Conservation (phyloP, 2,329 filamentous ascomycete genomes). For the Colletotrichum coccodes region DNA sequence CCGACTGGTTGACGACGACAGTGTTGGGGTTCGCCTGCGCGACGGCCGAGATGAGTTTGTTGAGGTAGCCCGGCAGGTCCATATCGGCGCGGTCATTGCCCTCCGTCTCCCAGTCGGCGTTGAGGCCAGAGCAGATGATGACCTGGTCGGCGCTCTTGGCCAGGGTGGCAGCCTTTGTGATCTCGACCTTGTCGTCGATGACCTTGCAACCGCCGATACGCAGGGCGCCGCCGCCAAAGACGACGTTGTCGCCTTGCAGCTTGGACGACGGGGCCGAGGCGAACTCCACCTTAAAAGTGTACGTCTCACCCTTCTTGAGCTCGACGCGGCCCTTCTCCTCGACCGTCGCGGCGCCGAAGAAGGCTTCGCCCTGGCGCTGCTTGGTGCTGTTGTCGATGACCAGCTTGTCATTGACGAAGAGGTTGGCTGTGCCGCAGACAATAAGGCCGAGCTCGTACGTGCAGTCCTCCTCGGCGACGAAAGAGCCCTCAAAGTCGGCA, state of each 20-base stretch:
- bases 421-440: conserved; percentile 72
- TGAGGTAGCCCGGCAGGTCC: conserved; percentile 74
- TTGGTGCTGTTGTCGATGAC: conserved; percentile 74
- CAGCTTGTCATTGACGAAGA: conserved; percentile 70
- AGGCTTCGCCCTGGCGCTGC: conserved; percentile 69
- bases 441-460: conserved; percentile 74
- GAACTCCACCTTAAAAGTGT: conserved; percentile 69
- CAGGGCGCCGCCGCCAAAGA: conserved; percentile 69
- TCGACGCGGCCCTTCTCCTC: conserved; percentile 70
- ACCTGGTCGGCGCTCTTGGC: conserved; percentile 81
- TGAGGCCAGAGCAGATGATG: conserved; percentile 78
- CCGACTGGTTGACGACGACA: conserved; percentile 76
- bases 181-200: conserved; percentile 67
- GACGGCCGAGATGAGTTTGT: conserved; percentile 74
- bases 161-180: conserved; percentile 72
- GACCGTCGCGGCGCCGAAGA: conserved; percentile 72
- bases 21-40: conserved; percentile 72
- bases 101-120: conserved; percentile 79
- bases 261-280: conserved; percentile 68
- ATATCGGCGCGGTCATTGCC: conserved; percentile 79
- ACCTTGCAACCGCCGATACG: conserved; percentile 70
- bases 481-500: conserved; percentile 68
- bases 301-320: conserved; percentile 68
- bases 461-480: conserved; percentile 68
- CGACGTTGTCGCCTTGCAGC: conserved; percentile 58